phyloP scores from a whole-genome alignment of 2,329 filamentous ascomycete species.

The Ceratocystis diversiconidia region DNA sequence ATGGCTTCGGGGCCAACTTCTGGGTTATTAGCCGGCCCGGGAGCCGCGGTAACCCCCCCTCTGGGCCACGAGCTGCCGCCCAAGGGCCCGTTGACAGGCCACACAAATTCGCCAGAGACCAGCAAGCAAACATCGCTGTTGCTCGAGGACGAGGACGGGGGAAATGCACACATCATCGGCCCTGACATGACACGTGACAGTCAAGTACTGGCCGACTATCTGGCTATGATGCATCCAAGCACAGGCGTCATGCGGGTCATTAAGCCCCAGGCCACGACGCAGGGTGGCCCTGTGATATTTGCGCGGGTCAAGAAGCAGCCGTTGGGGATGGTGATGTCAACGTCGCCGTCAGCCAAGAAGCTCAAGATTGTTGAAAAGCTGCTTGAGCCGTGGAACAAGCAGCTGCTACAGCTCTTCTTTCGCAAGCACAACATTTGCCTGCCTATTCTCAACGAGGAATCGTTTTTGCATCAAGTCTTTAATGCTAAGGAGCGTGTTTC shows the following conservation, averaged over 20 bases:
- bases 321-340: slow-evolving; percentile 28
- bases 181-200: slow-evolving; percentile 46
- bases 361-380: slow-evolving; percentile 45
- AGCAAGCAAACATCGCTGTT: slow-evolving; percentile 22
- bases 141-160: slow-evolving; percentile 26
- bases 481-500: slow-evolving; percentile 36
- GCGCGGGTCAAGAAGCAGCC: slow-evolving; percentile 34
- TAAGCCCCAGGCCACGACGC: slow-evolving; percentile 24
- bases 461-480: slow-evolving; percentile 36
- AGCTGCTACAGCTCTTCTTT: slow-evolving; percentile 41
- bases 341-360: slow-evolving; percentile 31
- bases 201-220: slow-evolving; percentile 45
- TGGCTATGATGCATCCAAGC: slow-evolving; percentile 26
- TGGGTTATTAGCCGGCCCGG: background rate
- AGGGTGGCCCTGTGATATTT: slow-evolving; percentile 31
- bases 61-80: slow-evolving; percentile 11
- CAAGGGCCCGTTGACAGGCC: slow-evolving; percentile 10
- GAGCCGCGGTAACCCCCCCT: slow-evolving; percentile 7
- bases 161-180: slow-evolving; percentile 42
- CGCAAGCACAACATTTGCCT: slow-evolving; percentile 44
- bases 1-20: background rate
- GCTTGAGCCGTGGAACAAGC: slow-evolving; percentile 38
- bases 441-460: slow-evolving; percentile 42
- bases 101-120: slow-evolving; percentile 7
- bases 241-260: slow-evolving; percentile 25